phyloP scores from a whole-genome alignment of 2,329 filamentous ascomycete genomes.

The Arthrobotrys entomopaga region DNA sequence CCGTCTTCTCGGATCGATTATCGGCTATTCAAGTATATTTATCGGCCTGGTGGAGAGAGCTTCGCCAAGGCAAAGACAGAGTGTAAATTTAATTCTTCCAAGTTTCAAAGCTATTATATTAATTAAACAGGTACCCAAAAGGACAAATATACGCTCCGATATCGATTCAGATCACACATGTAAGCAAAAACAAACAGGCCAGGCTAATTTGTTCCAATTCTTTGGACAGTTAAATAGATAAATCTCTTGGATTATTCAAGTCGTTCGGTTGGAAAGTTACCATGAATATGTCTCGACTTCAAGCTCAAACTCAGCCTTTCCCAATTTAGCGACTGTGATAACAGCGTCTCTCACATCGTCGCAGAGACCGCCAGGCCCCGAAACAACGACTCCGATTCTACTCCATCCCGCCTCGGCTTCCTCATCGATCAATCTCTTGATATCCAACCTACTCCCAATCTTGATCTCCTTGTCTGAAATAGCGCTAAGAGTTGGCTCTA shows the following conservation, averaged over 20 bases:
- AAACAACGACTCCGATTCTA: slow-evolving; percentile 63
- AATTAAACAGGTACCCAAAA: too few relatives aligned
- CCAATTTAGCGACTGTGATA: slow-evolving; percentile 17
- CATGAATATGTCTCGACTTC: slow-evolving; percentile 44
- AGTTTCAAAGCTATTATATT: too few relatives aligned
- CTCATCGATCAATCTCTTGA: slow-evolving; percentile 59
- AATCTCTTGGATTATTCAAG: too few relatives aligned
- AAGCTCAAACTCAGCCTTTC: slow-evolving; percentile 33
- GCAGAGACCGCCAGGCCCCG: slow-evolving; percentile 63
- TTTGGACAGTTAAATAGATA: background rate
- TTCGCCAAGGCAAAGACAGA: too few relatives aligned
- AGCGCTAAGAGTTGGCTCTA: slow-evolving; percentile 58
- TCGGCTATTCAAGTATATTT: too few relatives aligned
- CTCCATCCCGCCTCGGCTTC: slow-evolving; percentile 60
- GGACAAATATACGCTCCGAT: too few relatives aligned
- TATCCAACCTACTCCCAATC: slow-evolving; percentile 61
- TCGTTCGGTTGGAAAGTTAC: slow-evolving; percentile 17
- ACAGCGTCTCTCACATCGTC: slow-evolving; percentile 63
- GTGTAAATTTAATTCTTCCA: too few relatives aligned
- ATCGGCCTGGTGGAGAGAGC: too few relatives aligned
- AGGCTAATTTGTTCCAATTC: too few relatives aligned
- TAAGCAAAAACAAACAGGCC: too few relatives aligned
- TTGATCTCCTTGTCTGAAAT: slow-evolving; percentile 61
- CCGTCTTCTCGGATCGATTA: too few relatives aligned
- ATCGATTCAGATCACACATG: too few relatives aligned